Base-by-base conservation (phyloP, 192 early-diverging fungal species). In the Phlyctochytrium bullatum region DNA sequence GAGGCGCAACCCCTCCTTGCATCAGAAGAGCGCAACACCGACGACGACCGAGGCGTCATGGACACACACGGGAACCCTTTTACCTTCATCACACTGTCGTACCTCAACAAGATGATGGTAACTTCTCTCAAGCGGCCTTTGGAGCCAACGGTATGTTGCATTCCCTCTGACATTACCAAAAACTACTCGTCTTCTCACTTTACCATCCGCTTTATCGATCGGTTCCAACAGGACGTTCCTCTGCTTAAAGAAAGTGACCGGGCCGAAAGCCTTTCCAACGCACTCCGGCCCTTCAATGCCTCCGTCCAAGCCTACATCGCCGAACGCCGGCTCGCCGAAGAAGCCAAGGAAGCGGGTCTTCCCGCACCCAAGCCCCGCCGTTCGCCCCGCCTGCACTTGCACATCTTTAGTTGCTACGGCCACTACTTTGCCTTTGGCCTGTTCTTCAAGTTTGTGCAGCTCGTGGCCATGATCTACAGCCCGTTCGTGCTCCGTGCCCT, bases 401-500 rank as follows among this genome's bases (percentile, higher is more conserved):
- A 14, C 40, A 28, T 57, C 54, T 57, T 57, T 25, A 57, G 10
- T 20, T 14, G 20, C 40, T 47, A 47, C 24, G 68, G 68, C 1
- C 3, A 53, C 20, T 27, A 50, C 10, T 35, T 50, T 14, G 29
- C 54, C 25, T 28, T 69, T 47, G 12, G 14, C 12, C 14, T 57
- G 4, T 6, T 28, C 54, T 25, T 57, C 25, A 25, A 14, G 6
- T 57, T 57, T 25, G 6, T 47, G 14, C 23, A n/a, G n/a, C 36
- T 69, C 24, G 68, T 52, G 10, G 1, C 34, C 29, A 28, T 32
- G 10, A 24, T 51, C 14, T 36, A 60, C 16, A 62, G 25, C n/a
- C 60, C 68, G 20, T 40, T 69, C 17, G 60, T 69, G 0, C 61
- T 69, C 16, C 68, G 62, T 16, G 59, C 61, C 29, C 47, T 69